Evolutionary conservation across 2,329 filamentous ascomycete species (phyloP).

Genomic region (Aspergillus luchuensis): DNA sequence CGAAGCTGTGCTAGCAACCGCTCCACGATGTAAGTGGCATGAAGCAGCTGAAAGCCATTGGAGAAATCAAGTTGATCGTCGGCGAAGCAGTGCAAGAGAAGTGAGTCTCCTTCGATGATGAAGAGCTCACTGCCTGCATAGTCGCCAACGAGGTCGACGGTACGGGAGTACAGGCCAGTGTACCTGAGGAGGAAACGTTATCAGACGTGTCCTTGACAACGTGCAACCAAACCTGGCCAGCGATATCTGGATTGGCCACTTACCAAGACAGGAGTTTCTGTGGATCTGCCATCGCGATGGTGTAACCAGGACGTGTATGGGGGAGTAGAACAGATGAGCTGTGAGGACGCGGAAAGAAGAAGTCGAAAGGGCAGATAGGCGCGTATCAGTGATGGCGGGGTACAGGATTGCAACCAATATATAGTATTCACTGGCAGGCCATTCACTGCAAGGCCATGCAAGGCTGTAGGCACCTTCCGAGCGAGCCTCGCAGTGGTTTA

Average conservation of each 20-base stretch:
- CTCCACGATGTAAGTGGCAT: conserved; percentile 70
- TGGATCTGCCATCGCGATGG: no score
- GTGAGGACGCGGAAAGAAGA: no score
- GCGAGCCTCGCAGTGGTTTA: no score
- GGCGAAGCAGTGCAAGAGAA: conserved; percentile 66
- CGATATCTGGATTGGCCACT: background rate
- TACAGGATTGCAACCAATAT: no score
- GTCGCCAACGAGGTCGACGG: conserved; percentile 70
- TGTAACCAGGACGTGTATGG: no score
- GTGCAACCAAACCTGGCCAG: no score
- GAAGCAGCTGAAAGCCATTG: conserved; percentile 68
- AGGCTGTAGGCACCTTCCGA: no score
- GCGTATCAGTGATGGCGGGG: no score
- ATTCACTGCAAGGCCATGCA: no score
- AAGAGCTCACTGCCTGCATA: conserved; percentile 75
- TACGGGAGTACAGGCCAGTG: conserved; percentile 45
- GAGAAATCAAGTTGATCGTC: conserved; percentile 64
- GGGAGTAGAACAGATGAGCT: no score
- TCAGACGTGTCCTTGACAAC: background rate
- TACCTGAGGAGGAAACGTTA: conserved; percentile 36
- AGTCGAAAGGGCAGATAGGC: no score
- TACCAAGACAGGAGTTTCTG: background rate
- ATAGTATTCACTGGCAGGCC: no score
- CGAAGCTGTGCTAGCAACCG: conserved; percentile 62
- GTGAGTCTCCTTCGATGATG: conserved; percentile 70